Base-by-base conservation (phyloP, 1,139 yeast species). In the Debaryomycetaceae sp. region DNA sequence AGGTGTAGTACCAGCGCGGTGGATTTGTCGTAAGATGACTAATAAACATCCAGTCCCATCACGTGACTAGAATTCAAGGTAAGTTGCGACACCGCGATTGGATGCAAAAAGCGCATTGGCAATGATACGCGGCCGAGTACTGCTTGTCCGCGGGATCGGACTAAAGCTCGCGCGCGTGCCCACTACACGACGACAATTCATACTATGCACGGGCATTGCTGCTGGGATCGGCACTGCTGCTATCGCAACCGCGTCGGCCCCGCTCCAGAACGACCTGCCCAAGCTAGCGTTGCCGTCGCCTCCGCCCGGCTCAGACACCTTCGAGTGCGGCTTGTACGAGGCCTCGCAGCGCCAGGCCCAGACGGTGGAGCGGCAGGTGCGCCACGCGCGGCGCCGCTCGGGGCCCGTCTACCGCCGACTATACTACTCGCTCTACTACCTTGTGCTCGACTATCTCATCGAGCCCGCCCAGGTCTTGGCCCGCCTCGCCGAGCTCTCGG, bases 391-490 rank as follows among this genome's bases (percentile, higher is more conserved):
- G 32, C 36, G 64, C 18, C 28, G 36, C 1, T 31, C 48, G 21
- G 43, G 58, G 7, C 47, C 42, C 30, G 30, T 41, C 11, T 28
- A 55, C 14, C 35, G 47, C 15, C 49, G 72, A 23, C 30, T 55
- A 28, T 33, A 59, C 23, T 62, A 49, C 43, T 44, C 45, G 26
- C 11, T 72, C 3, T 51, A 57, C 34, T 76, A 64, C 38, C 44
- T 53, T 3, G 16, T 73, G 2, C 53, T 58, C 4, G 83, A 77
- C 43, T 71, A 65, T 40, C 29, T 75, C 0, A 42, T 75, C 30
- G 94, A 82, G 38, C 95, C 95, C 1, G 20, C 77, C 3, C 57
- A 73, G 2, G 83, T 93, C 0, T 47, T 77, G 27, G 55, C 73
- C 0, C 58, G 98, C 26, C 79, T 86, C 39, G 26, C 79, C 4